Evolutionary conservation across 371 early-diverging fungal genomes (phyloP).

Genomic region (Haplosporangium sp.): DNA sequence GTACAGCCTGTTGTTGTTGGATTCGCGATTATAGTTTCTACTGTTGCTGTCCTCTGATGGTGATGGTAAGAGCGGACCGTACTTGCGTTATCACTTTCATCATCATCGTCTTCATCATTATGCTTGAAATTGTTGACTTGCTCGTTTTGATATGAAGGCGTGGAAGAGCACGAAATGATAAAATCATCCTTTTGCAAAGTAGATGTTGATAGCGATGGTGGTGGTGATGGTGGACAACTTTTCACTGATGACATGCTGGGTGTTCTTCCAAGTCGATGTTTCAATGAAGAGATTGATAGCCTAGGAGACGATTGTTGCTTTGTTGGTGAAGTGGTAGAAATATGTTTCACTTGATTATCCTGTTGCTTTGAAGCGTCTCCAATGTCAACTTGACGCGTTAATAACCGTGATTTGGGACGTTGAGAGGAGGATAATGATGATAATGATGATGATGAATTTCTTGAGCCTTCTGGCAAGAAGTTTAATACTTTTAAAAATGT

Average conservation of each 20-base stretch:
- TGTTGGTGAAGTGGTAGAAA: background rate
- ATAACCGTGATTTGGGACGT: background rate
- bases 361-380: background rate
- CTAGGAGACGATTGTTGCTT: background rate
- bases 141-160: background rate
- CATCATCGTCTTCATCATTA: background rate
- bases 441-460: background rate
- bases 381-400: background rate
- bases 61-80: background rate
- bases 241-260: background rate
- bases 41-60: background rate
- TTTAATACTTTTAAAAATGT: background rate
- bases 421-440: background rate
- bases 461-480: background rate
- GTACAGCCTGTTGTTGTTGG: background rate
- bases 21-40: background rate
- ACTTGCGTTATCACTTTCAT: background rate
- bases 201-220: background rate
- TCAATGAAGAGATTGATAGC: slow-evolving; percentile 2
- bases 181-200: background rate
- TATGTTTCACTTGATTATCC: background rate
- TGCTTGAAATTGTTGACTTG: background rate
- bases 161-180: background rate
- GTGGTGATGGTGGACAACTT: background rate
- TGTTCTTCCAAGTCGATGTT: background rate